Evolutionary conservation across 2,329 filamentous ascomycete species (phyloP).

Genomic region (Claviceps digitariae): DNA sequence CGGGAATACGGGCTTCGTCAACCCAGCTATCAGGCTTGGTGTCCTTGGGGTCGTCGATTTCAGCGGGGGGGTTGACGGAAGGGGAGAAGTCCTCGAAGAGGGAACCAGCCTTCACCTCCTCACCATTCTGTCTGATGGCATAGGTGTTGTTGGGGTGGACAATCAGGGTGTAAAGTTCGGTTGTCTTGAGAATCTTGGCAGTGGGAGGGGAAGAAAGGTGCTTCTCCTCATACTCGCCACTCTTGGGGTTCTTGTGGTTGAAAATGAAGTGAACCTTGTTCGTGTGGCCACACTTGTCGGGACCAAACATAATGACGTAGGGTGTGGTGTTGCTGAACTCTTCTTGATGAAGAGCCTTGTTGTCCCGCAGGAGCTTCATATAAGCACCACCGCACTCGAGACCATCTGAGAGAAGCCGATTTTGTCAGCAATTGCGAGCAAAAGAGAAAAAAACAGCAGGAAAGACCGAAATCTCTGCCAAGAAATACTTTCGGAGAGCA

Average conservation of each 20-base stretch:
- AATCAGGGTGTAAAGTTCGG: slow-evolving; percentile 90
- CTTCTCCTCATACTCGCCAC: slow-evolving; percentile 99
- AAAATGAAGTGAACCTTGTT: slow-evolving; percentile 99
- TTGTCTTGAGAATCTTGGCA: slow-evolving; percentile 81
- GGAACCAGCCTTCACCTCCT: slow-evolving; percentile 74
- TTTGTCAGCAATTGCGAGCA: not conserved
- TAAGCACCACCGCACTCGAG: slow-evolving; percentile 98
- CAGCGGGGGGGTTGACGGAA: slow-evolving; percentile 82
- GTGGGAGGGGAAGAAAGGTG: slow-evolving; percentile 75
- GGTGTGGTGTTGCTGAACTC: slow-evolving; percentile 97
- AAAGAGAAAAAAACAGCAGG: not conserved
- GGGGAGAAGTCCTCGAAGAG: slow-evolving; percentile 90
- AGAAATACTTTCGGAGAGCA: too few relatives aligned
- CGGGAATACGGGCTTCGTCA: slow-evolving; percentile 78
- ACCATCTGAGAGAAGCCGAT: slow-evolving; percentile 46
- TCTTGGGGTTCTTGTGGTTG: slow-evolving; percentile 99
- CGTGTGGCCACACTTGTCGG: slow-evolving; percentile 96
- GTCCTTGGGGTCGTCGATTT: slow-evolving; percentile 92
- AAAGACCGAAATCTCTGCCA: not conserved
- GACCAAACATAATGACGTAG: slow-evolving; percentile 99
- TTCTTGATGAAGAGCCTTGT: slow-evolving; percentile 89
- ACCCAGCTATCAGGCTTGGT: slow-evolving; percentile 93
- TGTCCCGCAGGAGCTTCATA: slow-evolving; percentile 96
- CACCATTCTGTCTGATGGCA: slow-evolving; percentile 81
- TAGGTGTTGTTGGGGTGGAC: slow-evolving; percentile 95